Base-by-base conservation (phyloP, 306 rosid genomes). In the Vigna mungo region DNA sequence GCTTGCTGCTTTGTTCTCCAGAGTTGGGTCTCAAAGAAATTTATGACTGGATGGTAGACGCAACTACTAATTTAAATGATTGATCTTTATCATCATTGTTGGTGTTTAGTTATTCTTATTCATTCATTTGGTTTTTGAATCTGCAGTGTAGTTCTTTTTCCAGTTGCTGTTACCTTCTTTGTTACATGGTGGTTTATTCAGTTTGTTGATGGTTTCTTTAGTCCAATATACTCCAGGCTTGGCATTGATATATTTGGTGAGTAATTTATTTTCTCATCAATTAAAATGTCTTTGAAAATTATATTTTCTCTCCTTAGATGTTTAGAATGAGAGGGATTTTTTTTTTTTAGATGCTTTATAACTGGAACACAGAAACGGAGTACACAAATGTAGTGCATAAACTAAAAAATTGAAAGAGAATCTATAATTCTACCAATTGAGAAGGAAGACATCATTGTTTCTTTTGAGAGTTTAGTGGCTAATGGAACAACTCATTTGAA, bases 101-200 rank as follows among this genome's bases (percentile, higher is more conserved):
- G 49, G 74, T 60, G 70, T 86, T 67, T 86, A 68, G 77, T 53
- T 41, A 56, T 72, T 52, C 44, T 4, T 83, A 61, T 16, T 32
- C 68, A 7, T 15, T 76, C 68, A 16, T 15, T 76, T 84, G 32
- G 37, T 83, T 80, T 25, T 76, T 78, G 82, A 75, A 69, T 23
- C 82, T 88, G 92, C 96, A 93, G 97, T 72, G 97, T 94, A 16
- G 97, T 94, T 81, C 90, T 94, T 63, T 94, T 94, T 69, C 98
- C 98, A 16, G 96, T 94, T 65, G 96, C 98, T 27, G 92, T 94
- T 72, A 91, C 97, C 41, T 91, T 94, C 82, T 91, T 91, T 41
- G 77, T 91, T 65, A 94, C 97, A 1, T 94, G 97, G 98, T 94
- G 98, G 98, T 94, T 94, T 78, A 78, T 94, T 81, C 92, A 94